These are phyloP conservation scores for Pachyrhizus erosus DNA, from an alignment of 306 rosid species.

Conservation along the genomic window DNA sequence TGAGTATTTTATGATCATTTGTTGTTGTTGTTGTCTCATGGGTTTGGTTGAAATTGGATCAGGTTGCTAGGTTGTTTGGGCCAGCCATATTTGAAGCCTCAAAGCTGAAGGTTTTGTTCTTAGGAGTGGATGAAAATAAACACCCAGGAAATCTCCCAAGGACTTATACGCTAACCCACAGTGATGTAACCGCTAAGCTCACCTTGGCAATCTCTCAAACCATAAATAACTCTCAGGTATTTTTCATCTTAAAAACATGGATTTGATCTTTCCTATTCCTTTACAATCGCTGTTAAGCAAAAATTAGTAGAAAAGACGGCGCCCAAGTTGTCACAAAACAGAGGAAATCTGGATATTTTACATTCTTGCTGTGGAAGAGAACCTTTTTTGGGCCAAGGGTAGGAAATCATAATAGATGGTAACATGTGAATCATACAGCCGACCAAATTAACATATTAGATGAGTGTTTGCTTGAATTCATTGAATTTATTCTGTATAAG, in stretches of 20 bases:
- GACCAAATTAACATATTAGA: background rate
- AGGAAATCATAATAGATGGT: background rate
- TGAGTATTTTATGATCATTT: background rate
- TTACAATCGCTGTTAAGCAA: background rate
- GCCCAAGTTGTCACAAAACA: background rate
- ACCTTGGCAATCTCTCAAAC: conserved; percentile 89
- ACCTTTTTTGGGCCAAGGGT: background rate
- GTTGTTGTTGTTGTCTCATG: background rate
- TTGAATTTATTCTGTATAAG: background rate
- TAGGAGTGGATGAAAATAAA: conserved; percentile 84
- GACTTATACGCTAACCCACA: conserved; percentile 86
- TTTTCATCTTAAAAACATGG: background rate
- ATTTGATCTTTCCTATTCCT: background rate
- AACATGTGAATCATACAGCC: background rate
- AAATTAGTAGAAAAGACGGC: background rate
- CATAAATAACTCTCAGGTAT: conserved; percentile 88
- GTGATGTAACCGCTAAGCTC: conserved; percentile 85
- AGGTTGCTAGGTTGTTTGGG: conserved; percentile 92
- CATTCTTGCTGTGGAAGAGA: background rate
- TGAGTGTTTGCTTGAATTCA: background rate
- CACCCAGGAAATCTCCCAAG: conserved; percentile 90
- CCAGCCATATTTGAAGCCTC: conserved; percentile 95
- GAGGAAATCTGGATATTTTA: conserved; percentile 28
- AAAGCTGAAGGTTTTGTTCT: conserved; percentile 81
- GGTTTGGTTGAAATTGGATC: conserved; percentile 39